Base-by-base conservation (phyloP, 2,329 filamentous ascomycete species). In the Ophiocordyceps unilateralis region DNA sequence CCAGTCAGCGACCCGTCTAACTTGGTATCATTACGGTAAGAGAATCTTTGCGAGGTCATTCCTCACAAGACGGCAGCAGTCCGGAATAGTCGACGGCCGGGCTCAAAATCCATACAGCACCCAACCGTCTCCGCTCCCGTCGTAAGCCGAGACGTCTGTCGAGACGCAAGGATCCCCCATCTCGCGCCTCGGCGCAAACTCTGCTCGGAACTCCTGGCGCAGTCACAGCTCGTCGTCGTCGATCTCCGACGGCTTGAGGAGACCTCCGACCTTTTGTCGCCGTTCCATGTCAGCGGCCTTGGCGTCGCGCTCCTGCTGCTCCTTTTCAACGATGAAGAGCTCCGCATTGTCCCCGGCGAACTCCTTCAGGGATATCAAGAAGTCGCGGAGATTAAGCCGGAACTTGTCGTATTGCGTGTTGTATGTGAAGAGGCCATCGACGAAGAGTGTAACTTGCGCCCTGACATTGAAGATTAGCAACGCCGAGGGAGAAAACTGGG, bases 201-300 rank as follows among this genome's bases (percentile, higher is more conserved):
- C 79, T 43, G 65, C 70, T 52, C 78, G 67, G 40, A 84, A 62
- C 59, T 85, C 80, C 60, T 77, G 61, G 39, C 76, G 66, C 49
- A 88, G 84, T 94, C 87, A 95, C 63, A 88, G 72, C 64, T 88
- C 83, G 55, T 89, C 84, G 53, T 89, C 84, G 50, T 87, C 89
- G 58, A 98, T 76, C 61, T 98, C 91, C n/a, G 87, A 91, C 41
- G 91, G 93, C 70, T 98, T 96, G 56, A 98, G 70, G 47, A 98
- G 71, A 55, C 93, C 91, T 51, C 91, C 88, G 44, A 98, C 86
- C 71, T 94, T 96, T 66, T 89, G 84, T 48, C 85, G 79, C 51
- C 89, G 81, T 63, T 95, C 86, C 54, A 88, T 80, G 60, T 98
- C 93, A 20, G 86, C 83, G 41, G 82, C 79, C 60, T 88, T 86